Evolutionary conservation across 2,329 filamentous ascomycete genomes (phyloP).

Genomic region (Colletotrichum lentis): DNA sequence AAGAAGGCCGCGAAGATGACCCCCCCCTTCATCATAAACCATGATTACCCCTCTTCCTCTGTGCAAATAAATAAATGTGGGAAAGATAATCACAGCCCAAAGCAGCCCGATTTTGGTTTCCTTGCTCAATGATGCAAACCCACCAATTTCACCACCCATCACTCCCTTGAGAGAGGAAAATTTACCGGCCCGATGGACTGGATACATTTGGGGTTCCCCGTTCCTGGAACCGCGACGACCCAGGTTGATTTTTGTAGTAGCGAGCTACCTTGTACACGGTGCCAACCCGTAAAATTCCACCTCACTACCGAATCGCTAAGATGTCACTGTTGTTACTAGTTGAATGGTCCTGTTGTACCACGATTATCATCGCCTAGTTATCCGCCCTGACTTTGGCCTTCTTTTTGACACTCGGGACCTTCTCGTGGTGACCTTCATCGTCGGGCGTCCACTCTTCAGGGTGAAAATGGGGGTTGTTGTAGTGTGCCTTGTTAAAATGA

Average conservation of each 20-base stretch:
- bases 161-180: background rate
- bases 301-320: background rate
- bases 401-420: conserved; percentile 25
- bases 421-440: conserved; percentile 44
- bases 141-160: background rate
- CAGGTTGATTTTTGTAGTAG: background rate
- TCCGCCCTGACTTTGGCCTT: conserved; percentile 30
- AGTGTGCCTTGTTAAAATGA: conserved; percentile 73
- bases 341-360: conserved; percentile 29
- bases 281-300: too few species aligned
- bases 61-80: background rate
- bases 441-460: conserved; percentile 56
- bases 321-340: background rate
- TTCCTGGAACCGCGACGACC: background rate
- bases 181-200: background rate
- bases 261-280: too few species aligned
- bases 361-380: conserved; percentile 6
- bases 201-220: background rate
- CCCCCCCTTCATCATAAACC: conserved; percentile 30
- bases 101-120: conserved; percentile 11
- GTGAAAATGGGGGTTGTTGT: conserved; percentile 66
- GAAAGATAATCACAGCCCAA: conserved; percentile 7
- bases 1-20: conserved; percentile 24
- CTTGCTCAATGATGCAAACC: conserved; percentile 16
- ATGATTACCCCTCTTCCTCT: conserved; percentile 28